Conservation (phyloP, 1,284 basidiomycete species). For the Irpex sp. region DNA sequence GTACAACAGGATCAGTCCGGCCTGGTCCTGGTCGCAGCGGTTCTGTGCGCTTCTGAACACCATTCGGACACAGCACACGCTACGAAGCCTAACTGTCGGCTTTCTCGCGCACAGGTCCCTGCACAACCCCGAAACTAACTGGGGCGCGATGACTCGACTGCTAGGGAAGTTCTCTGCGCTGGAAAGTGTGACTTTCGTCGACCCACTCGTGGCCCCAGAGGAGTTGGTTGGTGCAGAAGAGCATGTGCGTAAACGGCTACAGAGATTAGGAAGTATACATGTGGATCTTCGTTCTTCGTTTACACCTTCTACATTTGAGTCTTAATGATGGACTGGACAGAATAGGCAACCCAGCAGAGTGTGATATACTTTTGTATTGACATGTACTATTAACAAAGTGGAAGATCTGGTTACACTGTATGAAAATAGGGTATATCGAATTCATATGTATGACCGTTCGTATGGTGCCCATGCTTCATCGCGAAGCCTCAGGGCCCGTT, state of each 20-base stretch:
- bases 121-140: background rate
- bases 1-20: background rate
- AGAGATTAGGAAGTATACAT: too few relatives aligned
- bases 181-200: background rate
- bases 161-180: background rate
- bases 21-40: background rate
- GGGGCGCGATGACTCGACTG: background rate
- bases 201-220: background rate
- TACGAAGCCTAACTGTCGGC: background rate
- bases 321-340: too few relatives aligned
- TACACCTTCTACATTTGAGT: background rate
- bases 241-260: background rate
- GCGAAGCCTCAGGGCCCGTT: background rate
- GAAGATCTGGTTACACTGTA: too few relatives aligned
- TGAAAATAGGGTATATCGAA: too few relatives aligned
- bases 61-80: background rate
- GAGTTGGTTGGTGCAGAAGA: background rate
- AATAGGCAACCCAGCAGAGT: too few relatives aligned
- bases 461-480: background rate
- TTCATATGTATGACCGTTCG: too few relatives aligned
- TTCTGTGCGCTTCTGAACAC: background rate
- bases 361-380: too few relatives aligned
- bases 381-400: too few relatives aligned
- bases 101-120: background rate
- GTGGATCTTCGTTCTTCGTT: too few relatives aligned